phyloP scores from a whole-genome alignment of 306 rosid genomes.

The Ormosia emarginata region DNA sequence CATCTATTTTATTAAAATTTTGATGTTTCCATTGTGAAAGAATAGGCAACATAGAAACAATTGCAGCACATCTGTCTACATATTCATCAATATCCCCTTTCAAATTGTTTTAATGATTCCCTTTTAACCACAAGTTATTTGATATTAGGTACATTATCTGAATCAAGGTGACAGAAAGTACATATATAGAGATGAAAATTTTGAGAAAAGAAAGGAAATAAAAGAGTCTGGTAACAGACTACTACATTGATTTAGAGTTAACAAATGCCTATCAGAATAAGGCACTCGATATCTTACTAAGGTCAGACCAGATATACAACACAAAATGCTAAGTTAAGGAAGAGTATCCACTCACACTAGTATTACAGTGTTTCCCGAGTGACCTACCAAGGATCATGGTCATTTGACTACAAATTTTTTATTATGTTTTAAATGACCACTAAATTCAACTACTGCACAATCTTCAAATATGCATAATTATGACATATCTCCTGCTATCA shows the following conservation, averaged over 20 bases:
- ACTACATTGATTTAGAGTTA: neutral
- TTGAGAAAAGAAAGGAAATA: neutral
- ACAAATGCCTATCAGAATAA: neutral
- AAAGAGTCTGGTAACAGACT: neutral
- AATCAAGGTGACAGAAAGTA: neutral
- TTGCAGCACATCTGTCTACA: neutral
- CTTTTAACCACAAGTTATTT: neutral
- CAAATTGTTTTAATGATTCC: neutral
- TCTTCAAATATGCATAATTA: neutral
- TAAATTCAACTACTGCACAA: constrained; percentile 6
- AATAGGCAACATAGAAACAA: neutral
- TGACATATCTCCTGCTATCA: neutral
- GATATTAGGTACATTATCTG: neutral
- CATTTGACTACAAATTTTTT: neutral
- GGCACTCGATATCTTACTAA: neutral
- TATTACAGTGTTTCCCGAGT: neutral
- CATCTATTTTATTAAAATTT: neutral
- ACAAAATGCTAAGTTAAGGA: neutral
- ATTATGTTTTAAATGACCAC: neutral
- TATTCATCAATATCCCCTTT: neutral
- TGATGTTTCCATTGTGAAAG: neutral
- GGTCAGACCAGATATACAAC: constrained; percentile 6
- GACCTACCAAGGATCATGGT: neutral
- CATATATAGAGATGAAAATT: neutral
- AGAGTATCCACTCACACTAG: neutral